A percentile compares a stretch with the other conserved stretches of the same genome.
phyloP scores from a whole-genome alignment of 192 early-diverging fungal species.

The Linnemannia exigua region DNA sequence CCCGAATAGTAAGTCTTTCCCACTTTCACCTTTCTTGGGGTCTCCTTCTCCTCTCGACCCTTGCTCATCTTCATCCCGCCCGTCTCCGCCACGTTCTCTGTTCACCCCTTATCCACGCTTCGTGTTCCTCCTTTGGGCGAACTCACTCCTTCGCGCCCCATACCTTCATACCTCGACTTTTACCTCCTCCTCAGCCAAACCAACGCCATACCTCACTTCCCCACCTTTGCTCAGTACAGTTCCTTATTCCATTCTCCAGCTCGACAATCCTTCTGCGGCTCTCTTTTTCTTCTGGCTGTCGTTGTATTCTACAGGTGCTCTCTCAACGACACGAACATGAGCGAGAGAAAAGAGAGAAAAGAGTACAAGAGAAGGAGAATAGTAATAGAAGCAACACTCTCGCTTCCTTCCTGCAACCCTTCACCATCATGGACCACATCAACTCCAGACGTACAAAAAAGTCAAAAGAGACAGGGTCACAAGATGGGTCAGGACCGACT shows the following conservation, averaged over 20 bases:
- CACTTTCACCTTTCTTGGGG: not conserved
- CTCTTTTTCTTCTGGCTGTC: not conserved
- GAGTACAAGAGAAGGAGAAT: not conserved
- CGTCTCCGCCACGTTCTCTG: not conserved
- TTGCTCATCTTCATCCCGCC: not conserved
- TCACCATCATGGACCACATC: not conserved
- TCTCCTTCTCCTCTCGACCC: not conserved
- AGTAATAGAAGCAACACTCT: not conserved
- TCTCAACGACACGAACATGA: not conserved
- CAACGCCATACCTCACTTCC: not conserved
- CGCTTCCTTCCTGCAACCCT: not conserved
- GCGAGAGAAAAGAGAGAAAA: not conserved
- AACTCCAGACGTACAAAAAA: not conserved
- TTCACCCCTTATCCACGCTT: not conserved
- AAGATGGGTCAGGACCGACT: not conserved
- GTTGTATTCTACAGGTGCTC: not conserved
- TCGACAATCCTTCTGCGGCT: not conserved
- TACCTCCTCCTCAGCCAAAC: not conserved
- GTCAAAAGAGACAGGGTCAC: not conserved
- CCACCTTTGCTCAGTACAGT: not conserved
- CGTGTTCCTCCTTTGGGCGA: not conserved
- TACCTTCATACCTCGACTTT: not conserved
- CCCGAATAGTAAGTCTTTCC: slow-evolving; percentile 64
- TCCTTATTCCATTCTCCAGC: not conserved
- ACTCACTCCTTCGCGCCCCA: not conserved